Evolutionary conservation across 2,329 filamentous ascomycete genomes (phyloP), one percentile per base, ranked within the genome.

Genomic region (Xylaria sp.): DNA sequence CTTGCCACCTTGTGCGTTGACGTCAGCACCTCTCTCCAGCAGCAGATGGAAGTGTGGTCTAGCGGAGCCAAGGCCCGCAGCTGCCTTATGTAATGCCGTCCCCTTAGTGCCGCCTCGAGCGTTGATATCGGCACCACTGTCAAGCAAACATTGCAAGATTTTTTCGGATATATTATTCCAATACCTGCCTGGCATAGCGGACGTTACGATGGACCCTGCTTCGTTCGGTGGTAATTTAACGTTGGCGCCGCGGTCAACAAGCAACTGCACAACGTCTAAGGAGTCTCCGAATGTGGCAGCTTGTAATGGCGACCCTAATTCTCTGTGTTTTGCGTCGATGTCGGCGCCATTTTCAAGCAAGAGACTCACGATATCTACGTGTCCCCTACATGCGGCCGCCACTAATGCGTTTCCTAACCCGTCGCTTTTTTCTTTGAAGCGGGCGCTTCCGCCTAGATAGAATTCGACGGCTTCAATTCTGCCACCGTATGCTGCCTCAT

Each of bases 71-170:
- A 21, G 3, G 2, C 21, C 1, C 17, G 6, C 9, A 42, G 53
- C 53, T 7, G 45, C 54, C 8, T 2, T 6, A 30, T 64, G 21
- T 14, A 63, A 8, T 11, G 54, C 53, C 19, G 53, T 51, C 11
- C 21, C 30, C 0, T 11, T 9, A 9, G 8, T 11, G 32, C 45
- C n/a, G 8, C 9, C 9, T 17, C 5, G 32, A 21, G 14, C 27
- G n/a, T 58, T 45, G n/a, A 64, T 58, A 17, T 51, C 8, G 32
- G 45, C 53, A 30, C 61, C 61, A 7, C 14, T 39, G 24, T 58
- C 34, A 19, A 61, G 59, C 21, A 61, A 7, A 45, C 4, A 60
- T 39, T 45, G 2, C 4, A 60, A 30, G 12, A 30, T 53, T 11
- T 17, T 30, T 1, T 2, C 30, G 14, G n/a, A 14, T 12, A 12